These are phyloP conservation scores for Annona squamosa DNA, from an alignment of 164 flowering plant genomes.

Conservation along the genomic window DNA sequence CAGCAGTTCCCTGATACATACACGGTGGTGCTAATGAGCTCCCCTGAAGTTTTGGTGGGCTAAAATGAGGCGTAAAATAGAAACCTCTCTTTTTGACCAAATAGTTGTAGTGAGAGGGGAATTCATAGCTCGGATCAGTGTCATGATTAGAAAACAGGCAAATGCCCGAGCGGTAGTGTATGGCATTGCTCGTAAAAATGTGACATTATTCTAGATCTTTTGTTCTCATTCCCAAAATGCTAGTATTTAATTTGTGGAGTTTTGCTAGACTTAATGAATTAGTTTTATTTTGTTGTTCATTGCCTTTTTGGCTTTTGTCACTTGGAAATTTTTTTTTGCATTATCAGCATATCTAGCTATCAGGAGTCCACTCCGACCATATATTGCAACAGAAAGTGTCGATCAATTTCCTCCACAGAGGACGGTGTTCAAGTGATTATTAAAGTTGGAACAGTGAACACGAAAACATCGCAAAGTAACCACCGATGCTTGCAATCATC, in stretches of 20 bases:
- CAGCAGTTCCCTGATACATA: not conserved
- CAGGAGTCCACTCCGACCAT: no score
- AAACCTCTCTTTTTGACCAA: not conserved
- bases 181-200: not conserved
- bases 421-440: not conserved
- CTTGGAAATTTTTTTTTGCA: no score
- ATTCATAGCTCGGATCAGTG: not conserved
- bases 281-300: no score
- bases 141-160: not conserved
- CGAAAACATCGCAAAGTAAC: not conserved
- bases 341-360: no score
- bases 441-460: not conserved
- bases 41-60: slow-evolving; percentile 7
- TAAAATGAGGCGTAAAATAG: not conserved
- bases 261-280: no score
- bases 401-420: no score
- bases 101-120: not conserved
- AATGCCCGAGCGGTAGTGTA: no score
- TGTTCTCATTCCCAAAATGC: not conserved
- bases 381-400: no score
- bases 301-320: no score
- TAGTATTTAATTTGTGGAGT: no score
- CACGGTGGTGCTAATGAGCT: not conserved
- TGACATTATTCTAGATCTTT: not conserved
- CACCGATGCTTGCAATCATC: not conserved